Base-by-base conservation (phyloP, 2,329 filamentous ascomycete species). In the Verticillium zaregamsianum region DNA sequence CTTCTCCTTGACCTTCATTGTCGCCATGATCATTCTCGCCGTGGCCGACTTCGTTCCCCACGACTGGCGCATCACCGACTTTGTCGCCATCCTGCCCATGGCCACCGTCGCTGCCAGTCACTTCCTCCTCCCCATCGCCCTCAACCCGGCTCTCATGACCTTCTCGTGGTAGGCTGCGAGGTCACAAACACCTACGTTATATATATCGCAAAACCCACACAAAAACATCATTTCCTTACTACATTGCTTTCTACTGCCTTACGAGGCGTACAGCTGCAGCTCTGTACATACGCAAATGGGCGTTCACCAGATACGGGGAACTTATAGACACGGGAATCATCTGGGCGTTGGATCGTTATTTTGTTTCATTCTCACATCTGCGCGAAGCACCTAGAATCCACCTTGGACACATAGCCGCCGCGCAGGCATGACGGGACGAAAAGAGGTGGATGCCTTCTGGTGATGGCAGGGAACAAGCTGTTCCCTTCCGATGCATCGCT, bases 81-180 rank as follows among this genome's bases (percentile, higher is more conserved):
- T 91, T 66, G 88, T 91, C 35, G 90, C 91, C 55, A 91, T 93
- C 66, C 77, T 92, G 58, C 91, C 91, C 59, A 88, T 93, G 85
- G 84, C 86, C 1, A 89, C 87, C 0, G 86, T 92, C n/a, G 79
- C 86, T 1, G 81, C 79, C 1, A 89, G 85, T 61, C 90, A 93
- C 74, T 81, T 92, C 62, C 76, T 93, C 58, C 73, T 93, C 64
- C 90, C 90, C 1, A 80, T 93, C 62, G 90, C 86, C 4, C 77
- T 93, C 57, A 93, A 93, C 74, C 90, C 90, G n/a, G 89, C 89
- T 23, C 78, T 92, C 68, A 92, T 92, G 89, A 90, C 87, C 0
- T 92, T 92, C 73, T 90, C 88, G 11, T 92, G 88, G 86, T 92
- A 84, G 71, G 65, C 8, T 23, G 45, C n/a, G 45, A n/a, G 9